A percentile compares a stretch with the other conserved stretches of the same genome.
phyloP scores from a whole-genome alignment of 78 protist species.

The Dictyostelium intermedium region DNA sequence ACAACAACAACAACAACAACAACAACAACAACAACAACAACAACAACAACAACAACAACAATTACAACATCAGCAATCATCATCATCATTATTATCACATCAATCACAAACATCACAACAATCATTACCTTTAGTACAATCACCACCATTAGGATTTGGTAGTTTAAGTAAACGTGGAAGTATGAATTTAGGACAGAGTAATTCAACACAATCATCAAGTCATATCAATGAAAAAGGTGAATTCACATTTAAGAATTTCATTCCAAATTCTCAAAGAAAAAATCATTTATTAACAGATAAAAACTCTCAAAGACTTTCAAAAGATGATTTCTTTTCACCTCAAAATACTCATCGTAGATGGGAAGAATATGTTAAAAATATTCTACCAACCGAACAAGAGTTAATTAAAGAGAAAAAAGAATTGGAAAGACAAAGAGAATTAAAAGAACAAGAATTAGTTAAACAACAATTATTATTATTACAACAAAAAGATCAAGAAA shows the following conservation, averaged over 20 bases:
- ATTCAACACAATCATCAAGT: neutral
- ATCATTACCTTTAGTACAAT: neutral
- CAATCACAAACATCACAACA: neutral
- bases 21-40: constrained; percentile 8
- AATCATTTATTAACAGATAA: neutral
- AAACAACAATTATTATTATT: neutral
- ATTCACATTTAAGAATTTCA: neutral
- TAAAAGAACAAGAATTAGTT: constrained; percentile 4
- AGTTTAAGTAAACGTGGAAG: neutral
- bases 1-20: neutral
- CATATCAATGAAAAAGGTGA: neutral
- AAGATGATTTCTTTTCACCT: constrained; percentile 11
- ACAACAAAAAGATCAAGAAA: neutral
- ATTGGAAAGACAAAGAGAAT: neutral
- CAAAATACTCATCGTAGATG: neutral
- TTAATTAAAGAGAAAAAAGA: neutral
- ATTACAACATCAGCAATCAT: too few relatives aligned
- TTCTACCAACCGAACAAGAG: constrained; percentile 33
- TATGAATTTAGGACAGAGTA: neutral
- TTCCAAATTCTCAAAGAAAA: neutral
- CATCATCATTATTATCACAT: neutral
- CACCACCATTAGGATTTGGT: neutral
- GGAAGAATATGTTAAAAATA: constrained; percentile 33
- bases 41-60: neutral
- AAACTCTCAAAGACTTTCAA: neutral